Conservation (phyloP, 2,329 filamentous ascomycete species). For the Coniochaeta ligniaria region DNA sequence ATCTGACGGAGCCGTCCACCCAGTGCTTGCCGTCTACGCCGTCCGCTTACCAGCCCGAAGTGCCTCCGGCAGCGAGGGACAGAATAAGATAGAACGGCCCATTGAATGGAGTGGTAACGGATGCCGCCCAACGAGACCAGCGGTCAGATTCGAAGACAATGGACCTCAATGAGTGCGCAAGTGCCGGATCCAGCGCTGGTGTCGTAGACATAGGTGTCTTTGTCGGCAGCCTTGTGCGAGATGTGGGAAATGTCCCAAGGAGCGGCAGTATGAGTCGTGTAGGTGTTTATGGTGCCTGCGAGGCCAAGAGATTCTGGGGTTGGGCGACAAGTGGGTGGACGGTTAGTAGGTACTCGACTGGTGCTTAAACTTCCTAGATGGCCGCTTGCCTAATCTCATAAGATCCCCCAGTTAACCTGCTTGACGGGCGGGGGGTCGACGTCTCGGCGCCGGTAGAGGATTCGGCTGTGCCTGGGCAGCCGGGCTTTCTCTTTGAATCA, state of each 20-base stretch:
- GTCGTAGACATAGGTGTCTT: slow-evolving; percentile 20
- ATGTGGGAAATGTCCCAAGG: slow-evolving; percentile 21
- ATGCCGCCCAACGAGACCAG: too few species aligned
- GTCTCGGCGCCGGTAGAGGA: slow-evolving; percentile 56
- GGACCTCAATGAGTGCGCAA: too few species aligned
- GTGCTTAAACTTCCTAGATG: too few species aligned
- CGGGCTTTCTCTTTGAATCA: slow-evolving; percentile 81
- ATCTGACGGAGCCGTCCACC: slow-evolving; percentile 32
- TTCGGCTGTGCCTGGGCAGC: slow-evolving; percentile 71
- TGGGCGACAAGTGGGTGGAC: too few species aligned
- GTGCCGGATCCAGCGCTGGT: slow-evolving; percentile 18
- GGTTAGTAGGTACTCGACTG: too few species aligned
- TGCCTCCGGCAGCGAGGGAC: not conserved
- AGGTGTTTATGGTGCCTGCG: slow-evolving; percentile 21
- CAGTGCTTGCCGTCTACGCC: too few species aligned
- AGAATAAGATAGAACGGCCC: not conserved
- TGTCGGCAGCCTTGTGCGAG: slow-evolving; percentile 12
- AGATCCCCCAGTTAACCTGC: too few species aligned
- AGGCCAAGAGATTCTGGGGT: too few species aligned
- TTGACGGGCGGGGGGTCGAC: slow-evolving; percentile 46
- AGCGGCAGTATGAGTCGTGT: slow-evolving; percentile 14
- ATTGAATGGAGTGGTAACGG: too few species aligned
- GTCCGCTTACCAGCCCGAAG: too few species aligned
- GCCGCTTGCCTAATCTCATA: too few species aligned
- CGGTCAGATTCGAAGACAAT: too few species aligned